Base-by-base conservation (phyloP, 2,329 filamentous ascomycete species). In the Scopulariopsis brevicaulis region DNA sequence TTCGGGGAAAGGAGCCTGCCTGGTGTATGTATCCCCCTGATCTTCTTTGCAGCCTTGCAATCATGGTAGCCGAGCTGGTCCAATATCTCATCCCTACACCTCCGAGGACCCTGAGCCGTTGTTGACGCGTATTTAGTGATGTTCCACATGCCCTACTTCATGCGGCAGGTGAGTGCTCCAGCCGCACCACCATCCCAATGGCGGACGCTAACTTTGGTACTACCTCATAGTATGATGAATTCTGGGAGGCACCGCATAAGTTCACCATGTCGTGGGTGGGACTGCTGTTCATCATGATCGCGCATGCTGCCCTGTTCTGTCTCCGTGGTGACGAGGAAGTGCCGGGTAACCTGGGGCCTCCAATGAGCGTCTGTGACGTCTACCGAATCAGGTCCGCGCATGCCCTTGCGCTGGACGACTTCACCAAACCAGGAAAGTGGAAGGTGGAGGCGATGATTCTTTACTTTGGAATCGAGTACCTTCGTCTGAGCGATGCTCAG, bases 281-380 rank as follows among this genome's bases (percentile, higher is more conserved):
- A 4, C 61, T 72, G 32, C 59, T 72, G 8, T 69, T 66, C 59
- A 63, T 63, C 59, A 65, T 71, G 63, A 62, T 70, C n/a, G 62
- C 64, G 2, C 63, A 68, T 18, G 62, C 66, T 4, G 60, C 66
- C 11, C 57, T 70, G 15, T 66, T 66, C 25, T 65, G 63, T 48
- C 56, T 64, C 43, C 59, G 64, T 22, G 58, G 58, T 18, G 60
- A 61, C 20, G 61, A 65, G 25, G 60, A 61, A 8, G 28, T 66
- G 1, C 66, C 63, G 1, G 58, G 57, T 3, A 62, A 58, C 6
- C 55, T 67, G 4, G 65, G 65, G 1, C 50, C 54, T 10, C 57
- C 64, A 1, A 61, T 58, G n/a, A 53, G 63, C 4, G 58, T 62
- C 7, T 52, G 66, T 11, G 60, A 67, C 24, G 28, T 58, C 2